A percentile compares a stretch with the other conserved stretches of the same genome.
Conservation (phyloP, 1,284 basidiomycete species). For the Mycena sp. region DNA sequence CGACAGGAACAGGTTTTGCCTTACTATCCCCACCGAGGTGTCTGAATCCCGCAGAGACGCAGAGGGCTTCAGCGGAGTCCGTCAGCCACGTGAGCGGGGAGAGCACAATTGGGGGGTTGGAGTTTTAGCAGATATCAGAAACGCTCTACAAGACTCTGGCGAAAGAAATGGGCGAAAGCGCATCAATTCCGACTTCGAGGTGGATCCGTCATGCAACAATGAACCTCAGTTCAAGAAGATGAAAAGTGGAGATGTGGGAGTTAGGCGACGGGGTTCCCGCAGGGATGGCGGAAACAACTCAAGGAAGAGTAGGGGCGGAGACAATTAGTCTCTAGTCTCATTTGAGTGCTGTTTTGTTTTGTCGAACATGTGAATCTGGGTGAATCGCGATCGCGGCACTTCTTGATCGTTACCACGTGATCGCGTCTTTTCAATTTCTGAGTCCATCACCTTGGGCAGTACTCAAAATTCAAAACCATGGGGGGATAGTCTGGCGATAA, state of each 20-base stretch:
- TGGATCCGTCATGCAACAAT: not conserved
- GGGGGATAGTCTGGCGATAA: no score
- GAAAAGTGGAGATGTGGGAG: not conserved
- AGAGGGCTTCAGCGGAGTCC: not conserved
- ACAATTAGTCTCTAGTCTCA: no score
- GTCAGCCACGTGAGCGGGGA: slow-evolving; percentile 7
- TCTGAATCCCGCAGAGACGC: not conserved
- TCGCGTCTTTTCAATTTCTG: no score
- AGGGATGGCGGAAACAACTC: no score
- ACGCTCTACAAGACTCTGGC: slow-evolving; percentile 5
- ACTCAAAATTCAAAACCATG: no score
- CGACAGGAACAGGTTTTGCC: not conserved
- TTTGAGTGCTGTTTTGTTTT: no score
- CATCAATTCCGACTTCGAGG: slow-evolving; percentile 3
- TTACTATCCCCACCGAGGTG: slow-evolving; percentile 5
- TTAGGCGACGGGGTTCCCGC: no score
- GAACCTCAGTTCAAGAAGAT: slow-evolving; percentile 9
- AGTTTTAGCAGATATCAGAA: slow-evolving; percentile 9
- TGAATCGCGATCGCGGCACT: no score
- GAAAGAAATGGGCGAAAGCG: slow-evolving; percentile 14
- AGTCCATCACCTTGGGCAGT: no score
- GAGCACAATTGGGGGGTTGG: not conserved
- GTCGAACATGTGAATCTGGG: no score
- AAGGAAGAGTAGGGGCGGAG: no score
- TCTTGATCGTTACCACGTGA: no score